phyloP scores from a whole-genome alignment of 768 basidiomycete species.

The Mycena latifolia region DNA sequence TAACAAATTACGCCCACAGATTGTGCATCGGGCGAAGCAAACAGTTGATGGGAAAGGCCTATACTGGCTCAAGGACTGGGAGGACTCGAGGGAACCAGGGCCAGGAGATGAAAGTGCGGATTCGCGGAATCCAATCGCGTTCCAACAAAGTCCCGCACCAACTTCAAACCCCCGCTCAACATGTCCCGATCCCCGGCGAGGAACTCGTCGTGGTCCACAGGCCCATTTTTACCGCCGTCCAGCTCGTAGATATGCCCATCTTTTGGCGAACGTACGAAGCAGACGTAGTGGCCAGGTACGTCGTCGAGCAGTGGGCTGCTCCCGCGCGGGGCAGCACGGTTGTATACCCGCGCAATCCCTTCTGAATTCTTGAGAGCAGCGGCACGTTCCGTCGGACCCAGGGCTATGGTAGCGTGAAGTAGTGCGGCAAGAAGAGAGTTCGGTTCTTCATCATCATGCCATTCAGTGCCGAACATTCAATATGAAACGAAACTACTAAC shows the following conservation, averaged over 20 bases:
- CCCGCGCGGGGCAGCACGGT: slow-evolving; percentile 31
- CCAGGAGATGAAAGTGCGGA: slow-evolving; percentile 36
- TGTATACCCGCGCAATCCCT: slow-evolving; percentile 32
- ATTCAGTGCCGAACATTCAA: background rate
- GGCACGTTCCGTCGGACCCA: slow-evolving; percentile 31
- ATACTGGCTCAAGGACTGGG: no score
- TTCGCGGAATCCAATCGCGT: slow-evolving; percentile 22
- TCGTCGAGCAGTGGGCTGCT: slow-evolving; percentile 28
- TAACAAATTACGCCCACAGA: no score
- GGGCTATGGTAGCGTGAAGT: slow-evolving; percentile 17
- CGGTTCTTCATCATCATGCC: slow-evolving; percentile 14
- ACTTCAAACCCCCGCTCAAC: slow-evolving; percentile 32
- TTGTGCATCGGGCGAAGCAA: no score
- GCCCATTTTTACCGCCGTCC: slow-evolving; percentile 37
- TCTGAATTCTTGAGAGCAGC: slow-evolving; percentile 29
- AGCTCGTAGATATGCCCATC: slow-evolving; percentile 37
- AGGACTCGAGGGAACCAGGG: slow-evolving; percentile 28
- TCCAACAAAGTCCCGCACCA: slow-evolving; percentile 31
- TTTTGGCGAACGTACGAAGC: slow-evolving; percentile 34
- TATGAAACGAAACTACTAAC: slow-evolving; percentile 6
- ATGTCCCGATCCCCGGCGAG: slow-evolving; percentile 33
- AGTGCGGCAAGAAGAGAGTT: slow-evolving; percentile 28
- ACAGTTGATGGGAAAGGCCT: no score
- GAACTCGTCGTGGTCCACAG: slow-evolving; percentile 32
- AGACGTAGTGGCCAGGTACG: slow-evolving; percentile 31